phyloP scores from a whole-genome alignment of 441 rosid genomes.

The Sinapis alba region DNA sequence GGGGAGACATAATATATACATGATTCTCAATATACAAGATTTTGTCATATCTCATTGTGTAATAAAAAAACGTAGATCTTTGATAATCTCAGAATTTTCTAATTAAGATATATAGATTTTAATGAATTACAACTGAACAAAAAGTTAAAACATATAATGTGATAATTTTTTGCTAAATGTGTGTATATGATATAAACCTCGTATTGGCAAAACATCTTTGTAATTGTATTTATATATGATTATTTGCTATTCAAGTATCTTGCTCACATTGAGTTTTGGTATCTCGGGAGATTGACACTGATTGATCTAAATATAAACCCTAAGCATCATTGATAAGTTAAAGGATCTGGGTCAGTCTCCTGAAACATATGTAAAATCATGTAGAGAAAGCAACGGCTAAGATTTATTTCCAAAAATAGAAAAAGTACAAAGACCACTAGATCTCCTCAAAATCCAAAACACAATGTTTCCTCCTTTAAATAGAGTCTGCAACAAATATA shows the following conservation, averaged over 20 bases:
- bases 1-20: neutral
- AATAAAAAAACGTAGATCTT: neutral
- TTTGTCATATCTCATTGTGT: slow-evolving; percentile 9
- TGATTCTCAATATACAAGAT: slow-evolving; percentile 11
- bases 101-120: neutral
- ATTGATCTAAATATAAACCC: slow-evolving; percentile 22
- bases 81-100: neutral
- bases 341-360: neutral
- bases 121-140: neutral
- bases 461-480: slow-evolving; percentile 15
- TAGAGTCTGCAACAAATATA: neutral
- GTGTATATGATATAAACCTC: neutral
- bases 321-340: neutral
- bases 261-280: neutral
- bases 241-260: slow-evolving; percentile 18
- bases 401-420: slow-evolving; percentile 23
- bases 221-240: neutral
- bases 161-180: slow-evolving; percentile 20
- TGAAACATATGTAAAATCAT: neutral
- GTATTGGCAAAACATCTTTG: slow-evolving; percentile 5
- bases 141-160: neutral
- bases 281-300: neutral
- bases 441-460: slow-evolving; percentile 30
- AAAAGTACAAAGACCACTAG: neutral
- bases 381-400: slow-evolving; percentile 10